Base-by-base conservation (phyloP, 805 yeast species). In the Zygosaccharomyces pseudorouxii region DNA sequence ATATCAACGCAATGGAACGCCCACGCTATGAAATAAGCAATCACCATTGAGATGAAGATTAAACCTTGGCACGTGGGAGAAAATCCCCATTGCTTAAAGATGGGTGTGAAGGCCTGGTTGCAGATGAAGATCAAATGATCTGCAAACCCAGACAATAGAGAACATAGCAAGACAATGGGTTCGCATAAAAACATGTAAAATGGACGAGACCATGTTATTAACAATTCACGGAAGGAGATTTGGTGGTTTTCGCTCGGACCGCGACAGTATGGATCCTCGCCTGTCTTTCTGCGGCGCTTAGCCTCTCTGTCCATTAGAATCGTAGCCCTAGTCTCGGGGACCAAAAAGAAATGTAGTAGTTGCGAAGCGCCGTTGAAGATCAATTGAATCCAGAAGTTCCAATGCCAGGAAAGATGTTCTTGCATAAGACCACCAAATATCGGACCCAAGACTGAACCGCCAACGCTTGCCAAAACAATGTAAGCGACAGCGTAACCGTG, bases 381-480 rank as follows among this genome's bases (percentile, higher is more conserved):
- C 41, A 46, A 28, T 38, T 46, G 49, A 18, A 46, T 46, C 49
- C 49, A 46, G 22, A 46, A 46, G 29, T 46, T 46, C 49, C 49
- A 46, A 23, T 40, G 49, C 49, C 49, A 46, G 23, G 49, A 46
- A 12, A 40, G 41, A 22, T 46, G 49, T 23, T 46, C 45, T 14
- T 46, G 36, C 49, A 46, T 46, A 12, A 46, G 39, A 20, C 45
- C 49, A 23, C 49, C 49, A 20, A 46, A 46, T 19, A 46, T 38
- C 8, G 49, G 49, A 2, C 49, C 49, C 9, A 46, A n/a, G 29
- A 46, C 49, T 4, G 49, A 46, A 18, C 49, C 49, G 16, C 45
- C 42, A 7, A 46, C 49, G 22, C 44, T 38, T 3, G 49, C 38
- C 9, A 46, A 20, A 9, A 46, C 49, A 14, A 46, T 38, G 23